Percentiles rank a stretch among this genome's conserved stretches.
phyloP scores from a whole-genome alignment of 1,284 basidiomycete species.

The Calocybe gambosa region DNA sequence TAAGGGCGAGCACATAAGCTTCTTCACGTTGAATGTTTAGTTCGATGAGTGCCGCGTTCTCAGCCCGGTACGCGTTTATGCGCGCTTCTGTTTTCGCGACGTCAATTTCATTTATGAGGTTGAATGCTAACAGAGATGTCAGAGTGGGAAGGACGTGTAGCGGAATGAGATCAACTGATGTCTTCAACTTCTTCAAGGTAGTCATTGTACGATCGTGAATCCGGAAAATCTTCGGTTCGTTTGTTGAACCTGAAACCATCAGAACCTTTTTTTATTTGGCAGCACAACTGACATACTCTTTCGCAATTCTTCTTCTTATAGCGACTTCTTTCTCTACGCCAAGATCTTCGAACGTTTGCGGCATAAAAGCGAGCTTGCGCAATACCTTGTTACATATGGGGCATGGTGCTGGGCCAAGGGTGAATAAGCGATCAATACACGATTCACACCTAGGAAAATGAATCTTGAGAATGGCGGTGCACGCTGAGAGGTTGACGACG shows the following conservation, averaged over 20 bases:
- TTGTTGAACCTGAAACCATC: conserved; percentile 77
- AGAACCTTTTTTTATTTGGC: no score
- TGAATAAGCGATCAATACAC: conserved; percentile 96
- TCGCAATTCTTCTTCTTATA: conserved; percentile 79
- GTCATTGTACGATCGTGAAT: conserved; percentile 85
- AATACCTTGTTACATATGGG: conserved; percentile 89
- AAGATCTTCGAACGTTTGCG: conserved; percentile 97
- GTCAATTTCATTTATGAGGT: conserved; percentile 90
- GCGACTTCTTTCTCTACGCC: conserved; percentile 96
- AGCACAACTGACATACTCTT: conserved; percentile 47
- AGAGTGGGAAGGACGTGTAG: conserved; percentile 7
- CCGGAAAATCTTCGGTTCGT: conserved; percentile 82
- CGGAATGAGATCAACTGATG: conserved; percentile 57
- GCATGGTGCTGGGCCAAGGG: conserved; percentile 93
- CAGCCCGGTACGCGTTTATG: conserved; percentile 72
- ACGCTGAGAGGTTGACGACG: no score
- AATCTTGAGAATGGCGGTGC: conserved; percentile 2
- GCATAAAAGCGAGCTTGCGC: conserved; percentile 89
- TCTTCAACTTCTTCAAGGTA: conserved; percentile 97
- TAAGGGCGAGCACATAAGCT: conserved; percentile 59
- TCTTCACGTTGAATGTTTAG: conserved; percentile 75
- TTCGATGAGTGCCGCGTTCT: conserved; percentile 78
- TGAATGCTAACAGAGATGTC: conserved; percentile 64
- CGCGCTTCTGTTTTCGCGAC: conserved; percentile 80
- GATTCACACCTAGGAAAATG: conserved; percentile 77